A percentile compares a stretch with the other conserved stretches of the same genome.
Conservation (phyloP, 2,329 filamentous ascomycete genomes). For the Calonectria crousiana region DNA sequence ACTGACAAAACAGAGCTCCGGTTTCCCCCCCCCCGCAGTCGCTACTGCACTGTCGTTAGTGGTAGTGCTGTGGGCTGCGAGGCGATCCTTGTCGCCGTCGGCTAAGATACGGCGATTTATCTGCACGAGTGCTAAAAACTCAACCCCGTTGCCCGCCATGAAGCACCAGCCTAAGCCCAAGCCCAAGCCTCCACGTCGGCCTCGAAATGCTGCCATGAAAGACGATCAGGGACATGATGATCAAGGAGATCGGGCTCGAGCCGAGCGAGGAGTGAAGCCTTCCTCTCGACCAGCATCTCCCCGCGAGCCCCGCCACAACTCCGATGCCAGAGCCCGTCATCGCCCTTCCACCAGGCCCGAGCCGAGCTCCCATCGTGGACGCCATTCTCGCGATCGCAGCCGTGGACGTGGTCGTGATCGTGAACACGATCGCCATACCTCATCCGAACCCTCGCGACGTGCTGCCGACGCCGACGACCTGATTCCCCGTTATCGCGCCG, state of each 20-base stretch:
- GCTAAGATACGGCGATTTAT: conserved; percentile 56
- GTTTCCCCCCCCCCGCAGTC: conserved; percentile 22
- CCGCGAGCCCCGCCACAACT: conserved; percentile 45
- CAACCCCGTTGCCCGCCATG: conserved; percentile 47
- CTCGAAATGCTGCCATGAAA: conserved; percentile 57
- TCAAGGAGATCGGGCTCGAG: conserved; percentile 52
- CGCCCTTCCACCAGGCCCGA: conserved; percentile 50
- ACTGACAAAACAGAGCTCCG: conserved; percentile 10
- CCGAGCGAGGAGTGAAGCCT: conserved; percentile 49
- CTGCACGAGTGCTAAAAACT: conserved; percentile 54
- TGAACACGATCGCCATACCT: conserved; percentile 47
- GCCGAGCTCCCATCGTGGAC: conserved; percentile 51
- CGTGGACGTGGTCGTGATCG: conserved; percentile 52
- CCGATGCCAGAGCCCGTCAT: conserved; percentile 46
- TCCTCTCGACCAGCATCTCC: conserved; percentile 49
- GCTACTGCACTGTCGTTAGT: conserved; percentile 32
- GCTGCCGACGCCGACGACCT: conserved; percentile 50
- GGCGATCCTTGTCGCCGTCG: conserved; percentile 45
- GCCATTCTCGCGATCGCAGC: conserved; percentile 53
- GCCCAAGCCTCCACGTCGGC: conserved; percentile 50
- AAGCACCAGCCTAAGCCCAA: conserved; percentile 46
- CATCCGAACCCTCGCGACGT: conserved; percentile 44
- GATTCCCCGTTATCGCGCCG: conserved; percentile 53
- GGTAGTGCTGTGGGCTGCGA: conserved; percentile 34
- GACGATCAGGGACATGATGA: conserved; percentile 53